Base-by-base conservation (phyloP, 192 early-diverging fungal species). In the Coemansia sp. region DNA sequence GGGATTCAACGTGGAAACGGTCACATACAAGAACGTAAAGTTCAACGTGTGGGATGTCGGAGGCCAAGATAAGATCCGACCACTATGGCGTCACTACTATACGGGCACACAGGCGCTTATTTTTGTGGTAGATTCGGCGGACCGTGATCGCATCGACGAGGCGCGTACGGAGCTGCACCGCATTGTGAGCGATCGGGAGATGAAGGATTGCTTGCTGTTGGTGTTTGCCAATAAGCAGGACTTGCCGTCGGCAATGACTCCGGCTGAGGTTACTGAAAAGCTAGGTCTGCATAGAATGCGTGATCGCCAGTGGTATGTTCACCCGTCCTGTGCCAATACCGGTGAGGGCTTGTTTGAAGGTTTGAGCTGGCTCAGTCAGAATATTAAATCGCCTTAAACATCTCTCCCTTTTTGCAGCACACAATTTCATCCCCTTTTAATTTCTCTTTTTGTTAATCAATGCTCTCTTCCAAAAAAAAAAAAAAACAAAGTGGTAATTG, bases 281-380 rank as follows among this genome's bases (percentile, higher is more conserved):
- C 77, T 99, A 35, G 93, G 92, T 6, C 69, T 99, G 56, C 84
- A 89, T 47, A 81, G 83, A 47, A 86, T 99, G 85, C 85, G 87
- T 52, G 91, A 91, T 31, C 78, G 94, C 56, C 83, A 86, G 49
- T 99, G 96, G 96, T 96, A 93, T 60, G 89, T 92, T 46, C 88
- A 89, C 57, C 90, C 90, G 36, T 88, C 87, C 16, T 92, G 90
- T 55, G 90, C 89, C 0, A 86, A 86, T 6, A 87, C 87, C 5
- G 90, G 90, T 14, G 90, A 92, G 55, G 90, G 90, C 39, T 75
- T 92, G 41, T 86, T 87, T 73, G 89, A 92, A 65, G 90, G 89
- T 36, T 77, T 92, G 52, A 90, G 86, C 71, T 92, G 90, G 90
- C 70, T 91, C 77, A 89, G 84, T 70, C 84, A 88, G 72, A 92